Conservation (phyloP, 768 basidiomycete genomes). For the Podaxis mareebaensis region DNA sequence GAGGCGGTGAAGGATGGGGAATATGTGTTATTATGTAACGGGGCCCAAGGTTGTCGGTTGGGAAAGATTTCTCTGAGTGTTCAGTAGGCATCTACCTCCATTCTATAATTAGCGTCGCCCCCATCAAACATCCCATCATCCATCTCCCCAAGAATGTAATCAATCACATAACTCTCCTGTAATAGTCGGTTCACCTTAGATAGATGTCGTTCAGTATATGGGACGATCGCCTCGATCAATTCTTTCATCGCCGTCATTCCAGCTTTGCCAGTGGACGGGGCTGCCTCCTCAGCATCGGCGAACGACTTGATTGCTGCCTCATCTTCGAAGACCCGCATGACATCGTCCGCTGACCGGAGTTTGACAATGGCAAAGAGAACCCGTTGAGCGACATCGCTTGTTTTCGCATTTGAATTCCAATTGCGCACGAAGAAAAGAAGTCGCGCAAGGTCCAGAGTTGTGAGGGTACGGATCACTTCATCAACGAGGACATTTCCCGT, state of each 20-base stretch:
- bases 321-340: constrained; percentile 65
- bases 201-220: constrained; percentile 94
- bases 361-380: constrained; percentile 83
- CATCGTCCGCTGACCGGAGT: constrained; percentile 70
- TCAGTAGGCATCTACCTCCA: constrained; percentile 39
- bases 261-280: constrained; percentile 20
- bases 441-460: constrained; percentile 72
- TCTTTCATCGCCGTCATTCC: constrained; percentile 58
- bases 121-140: constrained; percentile 71
- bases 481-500: constrained; percentile 80
- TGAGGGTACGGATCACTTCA: constrained; percentile 73
- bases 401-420: constrained; percentile 96
- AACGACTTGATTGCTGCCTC: constrained; percentile 35
- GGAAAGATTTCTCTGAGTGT: constrained; percentile 39
- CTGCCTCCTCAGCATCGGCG: constrained; percentile 22
- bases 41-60: constrained; percentile 66
- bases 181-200: constrained; percentile 81
- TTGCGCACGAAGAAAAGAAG: constrained; percentile 81
- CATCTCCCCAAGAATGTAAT: constrained; percentile 88
- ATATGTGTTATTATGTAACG: constrained; percentile 70
- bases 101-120: constrained; percentile 41
- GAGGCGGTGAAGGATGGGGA: constrained; percentile 53
- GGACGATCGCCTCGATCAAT: constrained; percentile 81
- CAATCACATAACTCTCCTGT: constrained; percentile 95
- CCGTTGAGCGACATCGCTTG: constrained; percentile 80